A percentile compares a stretch with the other conserved stretches of the same genome.
phyloP scores from a whole-genome alignment of 2,329 filamentous ascomycete species.

The Cryphonectria nitschkei region DNA sequence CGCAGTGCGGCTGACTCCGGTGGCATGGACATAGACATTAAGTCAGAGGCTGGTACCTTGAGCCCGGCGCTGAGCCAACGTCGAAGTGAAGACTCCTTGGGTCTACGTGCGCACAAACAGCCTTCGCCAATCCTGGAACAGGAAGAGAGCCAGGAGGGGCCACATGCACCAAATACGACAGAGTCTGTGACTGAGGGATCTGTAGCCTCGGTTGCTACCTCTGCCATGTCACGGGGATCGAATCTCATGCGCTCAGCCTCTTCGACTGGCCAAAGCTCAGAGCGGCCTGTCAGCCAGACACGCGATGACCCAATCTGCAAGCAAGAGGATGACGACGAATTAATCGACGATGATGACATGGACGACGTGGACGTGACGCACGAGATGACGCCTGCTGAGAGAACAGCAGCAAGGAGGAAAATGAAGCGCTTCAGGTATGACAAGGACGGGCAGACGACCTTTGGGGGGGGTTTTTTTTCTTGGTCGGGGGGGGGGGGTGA shows the following conservation, averaged over 20 bases:
- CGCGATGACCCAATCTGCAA: conserved; percentile 43
- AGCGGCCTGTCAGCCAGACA: conserved; percentile 38
- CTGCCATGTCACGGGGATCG: conserved; percentile 44
- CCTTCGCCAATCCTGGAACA: conserved; percentile 45
- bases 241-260: conserved; percentile 47
- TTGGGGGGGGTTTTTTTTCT: neutral
- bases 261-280: conserved; percentile 41
- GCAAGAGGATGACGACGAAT: conserved; percentile 57
- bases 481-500: no score
- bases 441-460: conserved; percentile 9
- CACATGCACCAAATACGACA: conserved; percentile 42
- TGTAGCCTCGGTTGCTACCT: conserved; percentile 44
- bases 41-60: conserved; percentile 47
- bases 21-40: conserved; percentile 67
- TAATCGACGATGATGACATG: conserved; percentile 62
- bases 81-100: conserved; percentile 45
- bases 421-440: conserved; percentile 80
- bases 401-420: conserved; percentile 61
- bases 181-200: conserved; percentile 46
- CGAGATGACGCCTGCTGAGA: conserved; percentile 59
- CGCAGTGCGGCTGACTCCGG: conserved; percentile 42
- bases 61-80: conserved; percentile 42
- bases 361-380: conserved; percentile 51
- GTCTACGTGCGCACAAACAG: conserved; percentile 46
- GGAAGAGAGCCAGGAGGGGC: conserved; percentile 37